Percentiles rank a stretch among this genome's conserved stretches.
phyloP scores from a whole-genome alignment of 371 early-diverging fungal genomes.

The Batrachochytrium dendrobatidis region DNA sequence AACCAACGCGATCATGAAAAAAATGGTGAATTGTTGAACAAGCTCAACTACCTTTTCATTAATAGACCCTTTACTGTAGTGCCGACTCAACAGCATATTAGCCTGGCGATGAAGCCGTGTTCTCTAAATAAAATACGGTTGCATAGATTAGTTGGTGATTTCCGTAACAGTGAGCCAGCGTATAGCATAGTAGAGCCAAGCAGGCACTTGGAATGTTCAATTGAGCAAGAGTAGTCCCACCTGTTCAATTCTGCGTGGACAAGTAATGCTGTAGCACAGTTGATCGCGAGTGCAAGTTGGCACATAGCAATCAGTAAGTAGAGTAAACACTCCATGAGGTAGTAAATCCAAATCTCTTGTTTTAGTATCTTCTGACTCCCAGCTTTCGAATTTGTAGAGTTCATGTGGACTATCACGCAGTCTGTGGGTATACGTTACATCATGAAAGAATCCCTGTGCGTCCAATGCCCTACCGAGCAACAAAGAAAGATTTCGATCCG shows the following conservation, averaged over 20 bases:
- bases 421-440: slow-evolving; percentile 71
- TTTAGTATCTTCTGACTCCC: background rate
- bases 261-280: slow-evolving; percentile 76
- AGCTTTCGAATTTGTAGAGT: slow-evolving; percentile 59
- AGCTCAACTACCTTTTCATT: background rate
- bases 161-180: too few species aligned
- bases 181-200: too few species aligned
- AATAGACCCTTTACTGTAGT: slow-evolving; percentile 3
- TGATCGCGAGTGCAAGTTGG: slow-evolving; percentile 77
- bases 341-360: background rate
- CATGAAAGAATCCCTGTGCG: slow-evolving; percentile 80
- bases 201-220: too few species aligned
- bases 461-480: slow-evolving; percentile 80
- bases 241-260: slow-evolving; percentile 65
- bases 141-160: too few species aligned
- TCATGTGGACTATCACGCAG: slow-evolving; percentile 74
- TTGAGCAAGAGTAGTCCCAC: too few species aligned
- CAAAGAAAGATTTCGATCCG: slow-evolving; percentile 77
- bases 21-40: too few species aligned
- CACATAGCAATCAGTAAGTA: slow-evolving; percentile 82
- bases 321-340: slow-evolving; percentile 79
- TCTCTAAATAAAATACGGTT: slow-evolving; percentile 1
- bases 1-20: background rate
- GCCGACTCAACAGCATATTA: slow-evolving; percentile 11
- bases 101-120: slow-evolving; percentile 6